phyloP scores from a whole-genome alignment of 2,329 filamentous ascomycete species.

The Claviceps maximensis region DNA sequence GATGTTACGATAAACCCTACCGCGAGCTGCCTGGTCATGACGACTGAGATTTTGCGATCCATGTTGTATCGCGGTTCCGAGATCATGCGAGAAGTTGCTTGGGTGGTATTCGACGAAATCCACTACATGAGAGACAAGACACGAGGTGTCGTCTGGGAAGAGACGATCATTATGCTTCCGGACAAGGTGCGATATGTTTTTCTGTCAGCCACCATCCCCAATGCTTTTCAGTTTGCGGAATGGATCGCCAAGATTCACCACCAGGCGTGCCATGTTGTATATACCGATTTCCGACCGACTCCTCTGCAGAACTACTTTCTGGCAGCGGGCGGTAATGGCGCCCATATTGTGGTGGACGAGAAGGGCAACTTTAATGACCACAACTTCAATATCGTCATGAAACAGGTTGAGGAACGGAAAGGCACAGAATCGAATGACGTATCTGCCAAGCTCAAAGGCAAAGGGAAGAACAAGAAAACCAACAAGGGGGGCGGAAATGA shows the following conservation, averaged over 20 bases:
- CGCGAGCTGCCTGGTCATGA: slow-evolving; percentile 96
- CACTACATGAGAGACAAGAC: slow-evolving; percentile 95
- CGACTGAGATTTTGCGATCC: slow-evolving; percentile 94
- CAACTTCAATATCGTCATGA: slow-evolving; percentile 96
- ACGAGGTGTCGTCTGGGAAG: slow-evolving; percentile 96
- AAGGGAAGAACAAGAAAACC: slow-evolving; percentile 80
- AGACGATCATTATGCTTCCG: slow-evolving; percentile 93
- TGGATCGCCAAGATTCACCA: slow-evolving; percentile 98
- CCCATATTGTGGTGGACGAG: slow-evolving; percentile 89
- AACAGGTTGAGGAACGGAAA: slow-evolving; percentile 74
- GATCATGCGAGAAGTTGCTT: slow-evolving; percentile 98
- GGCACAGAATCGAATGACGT: slow-evolving; percentile 71
- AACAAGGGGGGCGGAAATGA: slow-evolving; percentile 74
- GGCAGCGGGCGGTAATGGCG: slow-evolving; percentile 81
- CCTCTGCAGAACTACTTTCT: slow-evolving; percentile 98
- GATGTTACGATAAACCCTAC: slow-evolving; percentile 99
- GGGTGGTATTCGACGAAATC: slow-evolving; percentile 98
- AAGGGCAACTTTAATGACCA: slow-evolving; percentile 93
- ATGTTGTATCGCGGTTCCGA: slow-evolving; percentile 98
- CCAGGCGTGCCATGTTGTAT: slow-evolving; percentile 96
- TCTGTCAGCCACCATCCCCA: slow-evolving; percentile 93
- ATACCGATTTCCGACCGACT: slow-evolving; percentile 95
- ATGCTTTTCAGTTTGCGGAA: slow-evolving; percentile 97
- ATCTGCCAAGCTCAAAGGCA: slow-evolving; percentile 69
- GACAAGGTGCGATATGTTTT: slow-evolving; percentile 99